phyloP scores from a whole-genome alignment of 23 red algal species.

The Gracilaria domingensis region DNA sequence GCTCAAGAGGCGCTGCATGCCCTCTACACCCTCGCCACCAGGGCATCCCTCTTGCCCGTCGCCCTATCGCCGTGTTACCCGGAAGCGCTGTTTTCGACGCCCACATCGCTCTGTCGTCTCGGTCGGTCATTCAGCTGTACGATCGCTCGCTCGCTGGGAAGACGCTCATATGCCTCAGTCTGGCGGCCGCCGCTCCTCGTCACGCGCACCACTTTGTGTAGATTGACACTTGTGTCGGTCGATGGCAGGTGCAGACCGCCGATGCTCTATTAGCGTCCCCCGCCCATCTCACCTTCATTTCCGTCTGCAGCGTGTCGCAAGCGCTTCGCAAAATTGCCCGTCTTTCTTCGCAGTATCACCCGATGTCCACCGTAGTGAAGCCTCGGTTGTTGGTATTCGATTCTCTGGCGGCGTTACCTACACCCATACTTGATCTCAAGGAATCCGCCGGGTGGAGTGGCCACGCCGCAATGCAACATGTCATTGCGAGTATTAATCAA shows the following conservation, averaged over 20 bases:
- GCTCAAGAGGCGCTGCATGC: background rate
- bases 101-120: background rate
- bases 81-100: background rate
- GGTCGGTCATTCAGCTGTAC: background rate
- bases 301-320: background rate
- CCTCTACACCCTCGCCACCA: background rate
- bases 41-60: background rate
- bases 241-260: background rate
- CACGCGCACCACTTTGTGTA: background rate
- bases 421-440: conserved; percentile 44
- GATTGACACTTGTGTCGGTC: background rate
- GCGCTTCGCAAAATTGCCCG: background rate
- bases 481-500: no score
- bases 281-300: background rate
- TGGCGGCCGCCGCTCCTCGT: background rate
- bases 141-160: conserved; percentile 1
- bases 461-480: background rate
- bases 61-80: background rate
- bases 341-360: background rate
- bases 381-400: conserved; percentile 55
- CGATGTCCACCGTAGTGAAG: background rate
- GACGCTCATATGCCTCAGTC: background rate
- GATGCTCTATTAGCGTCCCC: background rate
- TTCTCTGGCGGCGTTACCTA: conserved; percentile 31
- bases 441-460: conserved; percentile 23